Base-by-base conservation (phyloP, 768 basidiomycete species). In the Lepiota venenata region DNA sequence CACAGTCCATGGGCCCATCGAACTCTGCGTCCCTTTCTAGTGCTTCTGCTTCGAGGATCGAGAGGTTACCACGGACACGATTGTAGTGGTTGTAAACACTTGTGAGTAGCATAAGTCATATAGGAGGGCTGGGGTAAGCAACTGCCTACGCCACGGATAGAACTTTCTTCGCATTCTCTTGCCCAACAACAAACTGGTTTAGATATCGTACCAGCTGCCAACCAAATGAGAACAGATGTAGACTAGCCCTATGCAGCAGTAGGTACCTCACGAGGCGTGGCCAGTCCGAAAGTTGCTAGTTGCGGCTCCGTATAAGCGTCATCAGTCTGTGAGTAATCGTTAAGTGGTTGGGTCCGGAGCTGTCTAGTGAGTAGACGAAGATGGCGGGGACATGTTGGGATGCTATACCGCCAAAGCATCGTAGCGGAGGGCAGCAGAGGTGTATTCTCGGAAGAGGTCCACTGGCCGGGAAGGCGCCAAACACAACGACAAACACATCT, bases 21-120 rank as follows among this genome's bases (percentile, higher is more conserved):
- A 25, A 22, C 18, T 55, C 57, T 37, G 46, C 48, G 25, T 50
- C 56, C 39, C 58, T 54, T 32, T 61, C 60, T 11, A 56, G 36
- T 36, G 65, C 70, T 14, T 70, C 71, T 12, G 74, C 71, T 47
- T 81, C 78, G 27, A 73, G 57, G 18, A 76, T 72, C 15, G 78
- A 72, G 44, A 86, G 63, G 61, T 93, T 90, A 52, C 87, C 84
- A 21, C 82, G 80, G 4, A 93, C 85, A 40, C 94, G 89, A 64
- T 89, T 93, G 66, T 94, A 97, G 69, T 97, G 95, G 61, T 97
- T 96, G 78, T 87, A 97, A 1, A 96, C 92, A 29, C 93, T 96
- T 64, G 0, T 38, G 42, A 50, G 14, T 18, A 25, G 5, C 25
- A 46, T 10, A 35, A 48, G 52, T 51, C 52, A 25, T 15, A 3